phyloP scores from a whole-genome alignment of 2,329 filamentous ascomycete species.

The Phyllosticta paracitricarpa region DNA sequence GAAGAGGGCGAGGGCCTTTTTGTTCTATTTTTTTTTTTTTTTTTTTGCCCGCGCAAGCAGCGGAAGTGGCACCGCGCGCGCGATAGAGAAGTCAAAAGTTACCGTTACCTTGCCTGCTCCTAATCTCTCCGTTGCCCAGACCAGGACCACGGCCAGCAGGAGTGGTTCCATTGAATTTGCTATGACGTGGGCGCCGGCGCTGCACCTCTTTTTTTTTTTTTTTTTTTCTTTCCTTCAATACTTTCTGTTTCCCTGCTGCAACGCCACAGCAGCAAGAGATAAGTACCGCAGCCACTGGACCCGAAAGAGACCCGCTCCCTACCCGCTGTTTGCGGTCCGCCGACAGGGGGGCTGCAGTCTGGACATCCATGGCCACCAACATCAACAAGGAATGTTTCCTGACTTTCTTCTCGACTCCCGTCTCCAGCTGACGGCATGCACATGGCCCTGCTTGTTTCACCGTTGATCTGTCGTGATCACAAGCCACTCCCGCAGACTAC shows the following conservation, averaged over 20 bases:
- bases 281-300: background rate
- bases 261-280: background rate
- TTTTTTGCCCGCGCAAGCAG: background rate
- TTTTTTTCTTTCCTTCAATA: background rate
- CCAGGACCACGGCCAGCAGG: background rate
- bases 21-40: background rate
- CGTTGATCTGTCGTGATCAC: background rate
- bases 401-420: background rate
- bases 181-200: background rate
- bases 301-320: constrained; percentile 2
- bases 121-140: background rate
- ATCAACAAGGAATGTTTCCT: background rate
- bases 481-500: background rate
- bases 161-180: background rate
- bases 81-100: background rate
- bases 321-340: background rate
- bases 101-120: background rate
- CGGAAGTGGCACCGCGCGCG: background rate
- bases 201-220: background rate
- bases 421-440: background rate
- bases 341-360: background rate
- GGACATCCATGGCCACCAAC: background rate
- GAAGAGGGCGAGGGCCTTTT: background rate
- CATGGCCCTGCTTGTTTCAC: background rate
- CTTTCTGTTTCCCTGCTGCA: background rate